Conservation (phyloP, 2,329 filamentous ascomycete species). For the Paecilomyces fulvus region DNA sequence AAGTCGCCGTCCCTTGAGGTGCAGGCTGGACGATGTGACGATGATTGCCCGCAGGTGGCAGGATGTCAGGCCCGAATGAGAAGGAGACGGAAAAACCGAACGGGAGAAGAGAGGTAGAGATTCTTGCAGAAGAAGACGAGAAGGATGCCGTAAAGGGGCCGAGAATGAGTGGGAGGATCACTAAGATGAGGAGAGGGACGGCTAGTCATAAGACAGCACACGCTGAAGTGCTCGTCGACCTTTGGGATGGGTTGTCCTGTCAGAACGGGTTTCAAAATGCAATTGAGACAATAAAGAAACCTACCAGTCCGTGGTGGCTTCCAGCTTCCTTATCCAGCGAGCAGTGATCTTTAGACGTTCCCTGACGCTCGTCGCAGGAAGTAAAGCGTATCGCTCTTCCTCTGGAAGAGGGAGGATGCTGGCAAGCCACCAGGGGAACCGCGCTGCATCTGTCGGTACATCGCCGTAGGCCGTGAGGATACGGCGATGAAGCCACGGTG, state of each 20-base stretch:
- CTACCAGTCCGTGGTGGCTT: slow-evolving; percentile 62
- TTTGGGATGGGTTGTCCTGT: not conserved
- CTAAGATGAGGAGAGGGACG: slow-evolving; percentile 28
- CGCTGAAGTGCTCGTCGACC: slow-evolving; percentile 7
- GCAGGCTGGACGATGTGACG: not conserved
- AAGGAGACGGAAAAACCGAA: slow-evolving; percentile 29
- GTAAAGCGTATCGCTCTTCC: slow-evolving; percentile 67
- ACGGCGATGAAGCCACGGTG: slow-evolving; percentile 65
- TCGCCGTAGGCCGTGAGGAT: slow-evolving; percentile 69
- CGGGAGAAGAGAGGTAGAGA: slow-evolving; percentile 25
- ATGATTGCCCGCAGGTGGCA: slow-evolving; percentile 1
- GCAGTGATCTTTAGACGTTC: slow-evolving; percentile 77
- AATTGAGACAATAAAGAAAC: slow-evolving; percentile 22
- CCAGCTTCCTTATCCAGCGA: slow-evolving; percentile 66
- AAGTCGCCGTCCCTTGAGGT: slow-evolving; percentile 10
- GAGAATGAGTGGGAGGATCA: slow-evolving; percentile 19
- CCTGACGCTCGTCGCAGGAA: slow-evolving; percentile 66
- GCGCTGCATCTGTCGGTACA: slow-evolving; percentile 64
- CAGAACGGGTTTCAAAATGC: not conserved
- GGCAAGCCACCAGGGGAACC: slow-evolving; percentile 87
- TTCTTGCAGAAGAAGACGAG: slow-evolving; percentile 14
- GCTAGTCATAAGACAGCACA: slow-evolving; percentile 36
- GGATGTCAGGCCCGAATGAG: slow-evolving; percentile 16
- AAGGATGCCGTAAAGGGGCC: slow-evolving; percentile 14
- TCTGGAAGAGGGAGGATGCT: slow-evolving; percentile 70